phyloP scores from a whole-genome alignment of 2,329 filamentous ascomycete species.

The Fusarium nygamai region DNA sequence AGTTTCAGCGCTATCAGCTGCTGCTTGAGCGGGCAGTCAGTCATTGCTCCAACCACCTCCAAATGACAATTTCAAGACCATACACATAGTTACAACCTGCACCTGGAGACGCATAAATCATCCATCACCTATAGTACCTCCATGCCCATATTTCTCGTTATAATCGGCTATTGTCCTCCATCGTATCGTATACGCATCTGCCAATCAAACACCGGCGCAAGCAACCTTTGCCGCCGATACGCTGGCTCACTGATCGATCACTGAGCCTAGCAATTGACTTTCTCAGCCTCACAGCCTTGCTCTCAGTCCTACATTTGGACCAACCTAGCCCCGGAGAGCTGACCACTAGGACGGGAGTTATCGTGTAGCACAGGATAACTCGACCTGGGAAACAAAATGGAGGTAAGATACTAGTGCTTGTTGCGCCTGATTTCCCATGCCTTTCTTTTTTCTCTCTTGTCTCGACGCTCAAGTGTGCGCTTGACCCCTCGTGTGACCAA shows the following conservation, averaged over 20 bases:
- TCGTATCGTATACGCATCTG: neutral
- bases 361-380: neutral
- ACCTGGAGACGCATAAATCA: constrained; percentile 5
- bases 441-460: neutral
- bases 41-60: constrained; percentile 11
- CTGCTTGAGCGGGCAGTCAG: neutral
- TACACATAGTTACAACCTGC: neutral
- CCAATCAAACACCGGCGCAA: constrained; percentile 2
- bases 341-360: constrained; percentile 7
- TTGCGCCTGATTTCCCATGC: neutral
- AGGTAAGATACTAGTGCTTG: constrained; percentile 29
- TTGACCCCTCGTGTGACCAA: constrained; percentile 29
- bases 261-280: constrained; percentile 16
- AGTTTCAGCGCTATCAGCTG: constrained; percentile 8
- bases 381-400: constrained; percentile 17
- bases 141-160: neutral
- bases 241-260: neutral
- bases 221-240: constrained; percentile 7
- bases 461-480: constrained; percentile 13
- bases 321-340: constrained; percentile 6
- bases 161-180: neutral
- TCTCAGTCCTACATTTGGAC: neutral
- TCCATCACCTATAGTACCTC: neutral
- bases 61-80: neutral
- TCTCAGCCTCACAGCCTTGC: constrained; percentile 29